Evolutionary conservation across 73 alveolate genomes (phyloP), one percentile per base, ranked within the genome.

Genomic region (Blepharisma japonicum): DNA sequence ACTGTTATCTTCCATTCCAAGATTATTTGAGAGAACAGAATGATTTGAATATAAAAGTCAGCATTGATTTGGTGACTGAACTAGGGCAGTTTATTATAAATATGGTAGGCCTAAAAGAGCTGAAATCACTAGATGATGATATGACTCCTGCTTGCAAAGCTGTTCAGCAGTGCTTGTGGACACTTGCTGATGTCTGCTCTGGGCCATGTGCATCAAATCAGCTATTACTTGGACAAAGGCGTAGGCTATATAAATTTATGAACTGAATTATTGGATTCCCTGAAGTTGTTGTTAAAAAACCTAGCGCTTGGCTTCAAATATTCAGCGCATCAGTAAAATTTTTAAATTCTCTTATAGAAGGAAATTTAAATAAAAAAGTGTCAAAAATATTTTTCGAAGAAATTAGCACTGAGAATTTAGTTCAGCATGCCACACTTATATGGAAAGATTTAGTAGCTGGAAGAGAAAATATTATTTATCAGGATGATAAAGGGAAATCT

Each of bases 121-220:
- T 61, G 11, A 61, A 61, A 25, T 9, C 14, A n/a, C 14, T 14
- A 9, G 23, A 14, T 20, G 74, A 61, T 9, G 47, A 20, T 2
- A 25, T 8, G 18, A 61, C 39, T 5, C 18, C 14, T 61, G 27
- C 27, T 7, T 25, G 55, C 23, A 45, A 70, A 14, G 25, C 27
- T 9, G 56, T 20, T 54, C n/a, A 18, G 21, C 80, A 70, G 39
- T 70, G 80, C 27, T n/a, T 70, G 14, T 9, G 39, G 25, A n/a
- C 55, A 14, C 45, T 70, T 1, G 39, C 66, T 70, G 80, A 70
- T 45, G 11, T 72, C 46, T 45, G 68, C n/a, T 20, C 23, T 18
- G 80, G 80, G 11, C 80, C 80, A 9, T 70, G 80, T 45, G 32
- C 70, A 39, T 14, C n/a, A 70, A 70, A 70, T 45, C 80, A 70